Evolutionary conservation across 2,329 filamentous ascomycete species (phyloP).

Genomic region (Kalmusia sp.): DNA sequence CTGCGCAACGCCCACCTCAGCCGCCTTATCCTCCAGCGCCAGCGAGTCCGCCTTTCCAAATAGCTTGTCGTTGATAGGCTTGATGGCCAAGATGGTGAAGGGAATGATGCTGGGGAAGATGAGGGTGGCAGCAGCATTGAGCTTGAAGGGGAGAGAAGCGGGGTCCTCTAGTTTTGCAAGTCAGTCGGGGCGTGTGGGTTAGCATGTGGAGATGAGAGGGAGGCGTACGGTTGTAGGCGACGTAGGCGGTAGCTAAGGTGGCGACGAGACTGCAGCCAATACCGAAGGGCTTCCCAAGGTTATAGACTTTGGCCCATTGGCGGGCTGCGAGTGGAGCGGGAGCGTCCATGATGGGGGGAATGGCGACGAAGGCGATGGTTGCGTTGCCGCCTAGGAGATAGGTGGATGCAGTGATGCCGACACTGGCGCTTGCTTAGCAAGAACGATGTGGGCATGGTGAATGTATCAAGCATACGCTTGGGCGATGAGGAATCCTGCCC

Average conservation of each 20-base stretch:
- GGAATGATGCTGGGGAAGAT: conserved; percentile 58
- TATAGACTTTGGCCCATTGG: conserved; percentile 60
- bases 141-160: conserved; percentile 45
- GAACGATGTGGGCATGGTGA: background rate
- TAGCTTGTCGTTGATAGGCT: conserved; percentile 58
- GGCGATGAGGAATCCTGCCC: conserved; percentile 51
- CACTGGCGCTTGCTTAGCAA: background rate
- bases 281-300: conserved; percentile 48
- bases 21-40: conserved; percentile 46
- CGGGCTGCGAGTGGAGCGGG: conserved; percentile 62
- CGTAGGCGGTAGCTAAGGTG: conserved; percentile 52
- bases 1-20: conserved; percentile 47
- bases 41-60: conserved; percentile 52
- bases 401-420: conserved; percentile 1
- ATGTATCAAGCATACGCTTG: conserved; percentile 51
- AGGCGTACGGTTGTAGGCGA: conserved; percentile 53
- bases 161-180: conserved; percentile 23
- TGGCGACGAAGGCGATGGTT: conserved; percentile 50
- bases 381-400: conserved; percentile 40
- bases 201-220: background rate
- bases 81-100: conserved; percentile 59
- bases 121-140: conserved; percentile 56
- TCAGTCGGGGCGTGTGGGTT: background rate
- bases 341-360: conserved; percentile 63
- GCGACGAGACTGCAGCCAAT: conserved; percentile 51